These are phyloP conservation scores for Porogramme epimiltina DNA, from an alignment of 1,284 basidiomycete species.

Conservation along the genomic window DNA sequence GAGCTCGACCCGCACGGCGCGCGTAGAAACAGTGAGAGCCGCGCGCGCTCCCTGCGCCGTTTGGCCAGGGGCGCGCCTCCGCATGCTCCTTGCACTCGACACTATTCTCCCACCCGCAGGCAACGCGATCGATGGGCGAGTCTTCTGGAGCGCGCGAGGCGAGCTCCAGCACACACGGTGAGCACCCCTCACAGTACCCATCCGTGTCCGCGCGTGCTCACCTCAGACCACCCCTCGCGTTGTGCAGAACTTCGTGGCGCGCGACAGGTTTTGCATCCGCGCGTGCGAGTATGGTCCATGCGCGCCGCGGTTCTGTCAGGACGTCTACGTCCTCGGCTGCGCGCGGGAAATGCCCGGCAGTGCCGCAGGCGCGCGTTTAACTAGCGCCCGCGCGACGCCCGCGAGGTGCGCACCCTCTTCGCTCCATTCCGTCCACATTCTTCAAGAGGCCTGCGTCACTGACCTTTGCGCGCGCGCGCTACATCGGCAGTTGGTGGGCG, in stretches of 20 bases:
- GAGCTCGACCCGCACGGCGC: slow-evolving; percentile 65
- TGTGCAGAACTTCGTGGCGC: slow-evolving; percentile 63
- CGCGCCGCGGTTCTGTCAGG: slow-evolving; percentile 63
- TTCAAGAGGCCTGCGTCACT: background rate
- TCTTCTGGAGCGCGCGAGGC: slow-evolving; percentile 74
- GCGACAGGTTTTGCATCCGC: slow-evolving; percentile 70
- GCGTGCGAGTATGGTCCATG: slow-evolving; percentile 64
- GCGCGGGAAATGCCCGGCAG: slow-evolving; percentile 73
- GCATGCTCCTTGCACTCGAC: no score
- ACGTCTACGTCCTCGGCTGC: slow-evolving; percentile 71
- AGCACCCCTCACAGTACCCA: background rate
- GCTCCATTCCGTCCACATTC: no score
- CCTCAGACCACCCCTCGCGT: no score
- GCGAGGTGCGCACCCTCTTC: slow-evolving; percentile 39
- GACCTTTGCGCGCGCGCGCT: background rate
- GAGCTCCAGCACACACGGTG: slow-evolving; percentile 60
- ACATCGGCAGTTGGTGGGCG: slow-evolving; percentile 68
- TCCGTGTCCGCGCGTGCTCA: background rate
- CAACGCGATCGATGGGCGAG: slow-evolving; percentile 69
- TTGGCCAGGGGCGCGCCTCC: no score
- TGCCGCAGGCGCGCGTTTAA: slow-evolving; percentile 58
- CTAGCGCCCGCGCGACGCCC: slow-evolving; percentile 52
- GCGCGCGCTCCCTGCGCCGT: no score
- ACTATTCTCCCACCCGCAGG: no score
- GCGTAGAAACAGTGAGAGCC: slow-evolving; percentile 52